A percentile compares a stretch with the other conserved stretches of the same genome.
phyloP scores from a whole-genome alignment of 345 rosid species.

The Sonneratia alba region DNA sequence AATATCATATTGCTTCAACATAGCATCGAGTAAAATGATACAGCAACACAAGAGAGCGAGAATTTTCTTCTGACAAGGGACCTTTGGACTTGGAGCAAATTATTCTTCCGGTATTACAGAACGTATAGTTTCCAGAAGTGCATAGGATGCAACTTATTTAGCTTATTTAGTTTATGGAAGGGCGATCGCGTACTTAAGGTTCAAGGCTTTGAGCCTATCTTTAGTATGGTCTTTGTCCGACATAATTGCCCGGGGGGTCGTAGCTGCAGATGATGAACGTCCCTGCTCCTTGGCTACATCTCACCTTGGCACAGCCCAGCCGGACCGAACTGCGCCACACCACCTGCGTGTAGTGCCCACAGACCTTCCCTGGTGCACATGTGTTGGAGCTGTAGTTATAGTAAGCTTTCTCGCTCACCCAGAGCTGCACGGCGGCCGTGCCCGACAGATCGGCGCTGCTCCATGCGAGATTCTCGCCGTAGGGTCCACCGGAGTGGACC shows the following conservation, averaged over 20 bases:
- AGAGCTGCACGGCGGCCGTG: slow-evolving; percentile 35
- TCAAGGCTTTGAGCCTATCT: no score
- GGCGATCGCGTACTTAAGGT: no score
- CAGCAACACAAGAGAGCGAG: no score
- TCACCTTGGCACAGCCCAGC: slow-evolving; percentile 58
- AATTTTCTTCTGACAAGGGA: no score
- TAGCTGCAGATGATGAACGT: slow-evolving; percentile 48
- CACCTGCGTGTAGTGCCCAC: slow-evolving; percentile 65
- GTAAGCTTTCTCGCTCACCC: slow-evolving; percentile 38
- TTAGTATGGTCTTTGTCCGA: slow-evolving; percentile 33
- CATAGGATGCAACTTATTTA: no score
- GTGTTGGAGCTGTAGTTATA: slow-evolving; percentile 42
- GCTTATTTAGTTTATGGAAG: no score
- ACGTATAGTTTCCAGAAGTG: no score
- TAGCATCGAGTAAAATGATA: no score
- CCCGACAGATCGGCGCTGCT: slow-evolving; percentile 27
- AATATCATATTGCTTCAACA: no score
- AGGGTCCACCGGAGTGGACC: slow-evolving; percentile 46
- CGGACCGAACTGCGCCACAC: slow-evolving; percentile 49
- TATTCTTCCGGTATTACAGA: no score
- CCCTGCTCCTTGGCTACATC: slow-evolving; percentile 33
- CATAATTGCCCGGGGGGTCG: slow-evolving; percentile 48
- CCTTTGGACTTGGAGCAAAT: no score
- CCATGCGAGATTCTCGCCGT: slow-evolving; percentile 54
- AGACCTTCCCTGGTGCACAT: slow-evolving; percentile 30